Conservation (phyloP, 208 protist species). For the Herpetomonas tarakana region DNA sequence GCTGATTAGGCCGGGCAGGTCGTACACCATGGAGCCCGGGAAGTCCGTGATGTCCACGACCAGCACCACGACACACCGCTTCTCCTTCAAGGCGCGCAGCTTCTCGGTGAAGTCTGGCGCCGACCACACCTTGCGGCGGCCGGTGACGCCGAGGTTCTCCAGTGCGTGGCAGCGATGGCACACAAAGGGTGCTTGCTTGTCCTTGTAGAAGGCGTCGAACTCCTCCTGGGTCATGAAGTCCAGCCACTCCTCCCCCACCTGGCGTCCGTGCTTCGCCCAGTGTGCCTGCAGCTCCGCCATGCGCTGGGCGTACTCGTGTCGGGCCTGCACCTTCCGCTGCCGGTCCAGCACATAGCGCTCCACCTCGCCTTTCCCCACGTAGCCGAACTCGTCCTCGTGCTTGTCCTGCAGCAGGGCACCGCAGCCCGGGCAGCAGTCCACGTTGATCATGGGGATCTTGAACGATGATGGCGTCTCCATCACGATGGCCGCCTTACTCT, state of each 20-base stretch:
- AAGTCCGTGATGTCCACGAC: slow-evolving; percentile 92
- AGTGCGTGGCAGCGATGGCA: slow-evolving; percentile 88
- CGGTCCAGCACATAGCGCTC: slow-evolving; percentile 66
- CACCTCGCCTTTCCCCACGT: slow-evolving; percentile 71
- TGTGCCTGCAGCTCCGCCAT: slow-evolving; percentile 88
- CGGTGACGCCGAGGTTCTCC: slow-evolving; percentile 80
- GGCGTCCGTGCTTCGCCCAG: slow-evolving; percentile 88
- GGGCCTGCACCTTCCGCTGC: slow-evolving; percentile 37
- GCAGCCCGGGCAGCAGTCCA: slow-evolving; percentile 85
- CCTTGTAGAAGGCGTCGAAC: slow-evolving; percentile 88
- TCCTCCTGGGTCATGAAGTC: slow-evolving; percentile 94
- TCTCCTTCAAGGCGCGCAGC: slow-evolving; percentile 76
- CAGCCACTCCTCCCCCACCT: slow-evolving; percentile 90
- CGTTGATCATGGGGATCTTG: slow-evolving; percentile 70
- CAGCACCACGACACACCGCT: slow-evolving; percentile 80
- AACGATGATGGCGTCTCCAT: slow-evolving; percentile 69
- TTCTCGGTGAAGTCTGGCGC: slow-evolving; percentile 89
- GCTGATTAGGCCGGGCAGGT: slow-evolving; percentile 86
- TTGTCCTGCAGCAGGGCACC: slow-evolving; percentile 83
- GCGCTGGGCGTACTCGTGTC: slow-evolving; percentile 81
- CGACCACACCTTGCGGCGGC: slow-evolving; percentile 81
- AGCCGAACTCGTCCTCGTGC: slow-evolving; percentile 71
- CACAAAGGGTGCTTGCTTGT: slow-evolving; percentile 62
- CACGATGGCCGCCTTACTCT: slow-evolving; percentile 79
- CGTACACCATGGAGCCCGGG: slow-evolving; percentile 87